These are phyloP conservation scores for Vickermania ingenoplastis DNA, from an alignment of 208 protist species.

Conservation along the genomic window DNA sequence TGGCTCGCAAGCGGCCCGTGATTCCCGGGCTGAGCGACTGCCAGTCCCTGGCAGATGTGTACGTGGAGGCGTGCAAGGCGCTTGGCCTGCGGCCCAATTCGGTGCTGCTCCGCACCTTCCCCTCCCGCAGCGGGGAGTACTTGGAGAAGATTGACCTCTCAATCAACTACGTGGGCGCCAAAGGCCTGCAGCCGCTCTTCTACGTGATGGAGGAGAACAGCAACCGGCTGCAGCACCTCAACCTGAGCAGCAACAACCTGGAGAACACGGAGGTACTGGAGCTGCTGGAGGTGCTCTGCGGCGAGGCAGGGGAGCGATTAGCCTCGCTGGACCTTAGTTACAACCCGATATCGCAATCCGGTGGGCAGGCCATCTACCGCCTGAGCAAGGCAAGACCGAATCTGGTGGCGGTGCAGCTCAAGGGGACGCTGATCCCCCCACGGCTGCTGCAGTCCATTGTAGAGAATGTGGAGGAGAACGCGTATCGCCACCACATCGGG, in stretches of 20 bases:
- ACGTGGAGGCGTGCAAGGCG: slow-evolving; percentile 2
- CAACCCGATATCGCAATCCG: slow-evolving; percentile 15
- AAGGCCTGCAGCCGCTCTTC: slow-evolving; percentile 20
- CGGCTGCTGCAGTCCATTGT: slow-evolving; percentile 11
- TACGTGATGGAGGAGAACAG: slow-evolving; percentile 12
- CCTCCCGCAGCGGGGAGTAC: slow-evolving; percentile 6
- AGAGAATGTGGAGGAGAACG: slow-evolving; percentile 15
- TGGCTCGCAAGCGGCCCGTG: not conserved
- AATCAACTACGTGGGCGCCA: slow-evolving; percentile 27
- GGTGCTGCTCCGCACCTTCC: slow-evolving; percentile 11
- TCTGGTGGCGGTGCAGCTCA: slow-evolving; percentile 6
- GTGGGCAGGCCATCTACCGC: slow-evolving; percentile 10
- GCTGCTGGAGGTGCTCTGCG: slow-evolving; percentile 11
- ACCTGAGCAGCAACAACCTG: slow-evolving; percentile 21
- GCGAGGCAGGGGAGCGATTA: slow-evolving; percentile 6
- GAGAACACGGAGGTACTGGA: slow-evolving; percentile 19
- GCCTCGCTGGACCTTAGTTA: slow-evolving; percentile 14
- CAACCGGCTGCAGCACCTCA: slow-evolving; percentile 13
- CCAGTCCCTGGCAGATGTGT: not conserved
- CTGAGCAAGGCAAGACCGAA: slow-evolving; percentile 9
- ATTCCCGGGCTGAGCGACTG: not conserved
- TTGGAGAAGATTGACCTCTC: slow-evolving; percentile 19
- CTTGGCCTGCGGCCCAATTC: slow-evolving; percentile 17
- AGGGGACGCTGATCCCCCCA: slow-evolving; percentile 15
- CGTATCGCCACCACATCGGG: slow-evolving; percentile 8